These are phyloP conservation scores for Stygiomarasmius scandens DNA, from an alignment of 1,284 basidiomycete genomes.

Conservation along the genomic window DNA sequence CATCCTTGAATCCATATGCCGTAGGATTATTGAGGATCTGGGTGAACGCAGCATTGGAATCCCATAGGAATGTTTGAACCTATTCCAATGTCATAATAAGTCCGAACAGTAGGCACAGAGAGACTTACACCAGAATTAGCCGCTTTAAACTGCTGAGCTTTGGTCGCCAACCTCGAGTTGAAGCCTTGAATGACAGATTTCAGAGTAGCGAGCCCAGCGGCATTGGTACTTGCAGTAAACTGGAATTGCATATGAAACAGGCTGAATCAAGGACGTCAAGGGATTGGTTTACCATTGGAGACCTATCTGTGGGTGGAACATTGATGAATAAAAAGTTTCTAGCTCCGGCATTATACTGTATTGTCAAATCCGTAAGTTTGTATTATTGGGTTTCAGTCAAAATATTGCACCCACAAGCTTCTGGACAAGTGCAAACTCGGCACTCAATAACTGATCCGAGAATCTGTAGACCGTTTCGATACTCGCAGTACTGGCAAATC, in stretches of 20 bases:
- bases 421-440: slow-evolving; percentile 57
- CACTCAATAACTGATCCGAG: slow-evolving; percentile 48
- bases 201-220: slow-evolving; percentile 31
- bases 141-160: slow-evolving; percentile 41
- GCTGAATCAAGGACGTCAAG: background rate
- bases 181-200: slow-evolving; percentile 52
- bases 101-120: background rate
- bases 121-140: slow-evolving; percentile 46
- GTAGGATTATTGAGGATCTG: slow-evolving; percentile 51
- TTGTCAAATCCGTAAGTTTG: background rate
- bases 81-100: slow-evolving; percentile 20
- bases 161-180: slow-evolving; percentile 49
- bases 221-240: background rate
- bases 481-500: background rate
- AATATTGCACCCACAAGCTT: slow-evolving; percentile 45
- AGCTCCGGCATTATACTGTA: slow-evolving; percentile 39
- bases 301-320: slow-evolving; percentile 57
- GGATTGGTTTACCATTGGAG: slow-evolving; percentile 44
- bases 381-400: too few species aligned
- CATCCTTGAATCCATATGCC: slow-evolving; percentile 55
- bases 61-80: slow-evolving; percentile 54
- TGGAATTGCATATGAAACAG: background rate
- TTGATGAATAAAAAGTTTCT: slow-evolving; percentile 64
- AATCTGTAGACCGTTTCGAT: slow-evolving; percentile 36
- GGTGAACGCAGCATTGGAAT: slow-evolving; percentile 54